Conservation (phyloP, 2,329 filamentous ascomycete species). For the Aureobasidium leucospermi region DNA sequence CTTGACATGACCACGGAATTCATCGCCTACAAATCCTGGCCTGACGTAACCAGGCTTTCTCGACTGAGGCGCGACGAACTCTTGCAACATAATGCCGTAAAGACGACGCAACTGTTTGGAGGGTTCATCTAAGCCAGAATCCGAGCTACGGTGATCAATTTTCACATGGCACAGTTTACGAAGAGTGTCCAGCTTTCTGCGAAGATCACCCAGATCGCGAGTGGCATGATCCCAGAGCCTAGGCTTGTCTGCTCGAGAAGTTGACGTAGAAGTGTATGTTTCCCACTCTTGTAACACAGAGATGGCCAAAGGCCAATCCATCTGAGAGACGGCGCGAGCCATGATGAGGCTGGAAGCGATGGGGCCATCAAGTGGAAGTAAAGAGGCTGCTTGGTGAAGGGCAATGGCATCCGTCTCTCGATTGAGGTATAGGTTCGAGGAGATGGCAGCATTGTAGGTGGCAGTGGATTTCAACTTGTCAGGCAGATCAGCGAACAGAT, state of each 20-base stretch:
- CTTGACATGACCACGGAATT: neutral
- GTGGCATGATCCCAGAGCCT: neutral
- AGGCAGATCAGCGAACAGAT: neutral
- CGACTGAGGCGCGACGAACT: neutral
- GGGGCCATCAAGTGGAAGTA: conserved; percentile 7
- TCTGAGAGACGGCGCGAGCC: neutral
- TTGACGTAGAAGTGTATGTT: neutral
- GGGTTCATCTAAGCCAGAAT: too few relatives aligned
- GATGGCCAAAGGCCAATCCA: conserved; percentile 30
- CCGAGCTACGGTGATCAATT: too few relatives aligned
- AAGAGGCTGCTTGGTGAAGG: conserved; percentile 35
- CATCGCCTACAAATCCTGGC: neutral
- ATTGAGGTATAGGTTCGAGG: conserved; percentile 37
- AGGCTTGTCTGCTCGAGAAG: neutral
- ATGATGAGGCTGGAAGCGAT: conserved; percentile 12
- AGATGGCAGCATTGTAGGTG: conserved; percentile 40
- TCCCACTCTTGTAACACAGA: conserved; percentile 20
- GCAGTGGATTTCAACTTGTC: conserved; percentile 16
- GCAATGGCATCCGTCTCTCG: conserved; percentile 31
- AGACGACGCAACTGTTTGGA: neutral
- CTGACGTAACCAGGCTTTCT: neutral
- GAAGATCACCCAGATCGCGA: neutral
- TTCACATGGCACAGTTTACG: neutral
- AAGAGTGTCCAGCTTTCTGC: neutral
- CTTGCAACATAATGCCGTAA: neutral